A percentile compares a stretch with the other conserved stretches of the same genome.
Conservation (phyloP, 176 grass and related monocot genomes). For the Chloris gayana region DNA sequence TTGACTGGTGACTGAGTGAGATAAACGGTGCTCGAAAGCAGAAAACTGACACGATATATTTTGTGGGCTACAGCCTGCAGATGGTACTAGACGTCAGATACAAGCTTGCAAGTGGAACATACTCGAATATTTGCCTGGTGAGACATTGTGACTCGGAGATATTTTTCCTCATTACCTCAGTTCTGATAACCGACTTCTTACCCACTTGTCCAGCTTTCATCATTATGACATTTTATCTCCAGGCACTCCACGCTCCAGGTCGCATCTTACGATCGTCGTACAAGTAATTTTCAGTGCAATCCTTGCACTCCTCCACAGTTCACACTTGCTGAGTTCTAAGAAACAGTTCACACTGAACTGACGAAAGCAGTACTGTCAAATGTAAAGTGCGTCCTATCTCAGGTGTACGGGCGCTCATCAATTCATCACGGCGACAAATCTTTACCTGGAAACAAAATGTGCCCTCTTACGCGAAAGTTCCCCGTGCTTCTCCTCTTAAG, state of each 20-base stretch:
- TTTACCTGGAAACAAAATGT: background rate
- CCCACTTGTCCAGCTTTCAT: background rate
- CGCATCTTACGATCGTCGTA: slow-evolving; percentile 9
- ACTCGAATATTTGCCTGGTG: background rate
- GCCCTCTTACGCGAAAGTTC: background rate
- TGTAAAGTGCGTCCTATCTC: background rate
- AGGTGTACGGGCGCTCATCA: background rate
- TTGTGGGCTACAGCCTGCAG: background rate
- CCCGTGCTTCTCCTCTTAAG: background rate
- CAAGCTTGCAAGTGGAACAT: background rate
- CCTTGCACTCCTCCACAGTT: slow-evolving; percentile 35
- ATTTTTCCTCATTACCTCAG: background rate
- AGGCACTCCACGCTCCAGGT: slow-evolving; percentile 4
- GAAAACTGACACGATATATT: background rate
- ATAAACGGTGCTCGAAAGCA: background rate
- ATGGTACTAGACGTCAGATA: background rate
- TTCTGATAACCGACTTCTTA: background rate
- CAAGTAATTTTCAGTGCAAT: slow-evolving; percentile 27
- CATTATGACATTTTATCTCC: background rate
- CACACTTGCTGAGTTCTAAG: background rate
- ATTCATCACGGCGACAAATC: background rate
- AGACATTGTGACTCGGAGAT: background rate
- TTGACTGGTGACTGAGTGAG: background rate
- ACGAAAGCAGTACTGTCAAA: background rate
- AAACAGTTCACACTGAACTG: background rate